phyloP scores from a whole-genome alignment of 208 protist genomes.

The Leishmania tropica region DNA sequence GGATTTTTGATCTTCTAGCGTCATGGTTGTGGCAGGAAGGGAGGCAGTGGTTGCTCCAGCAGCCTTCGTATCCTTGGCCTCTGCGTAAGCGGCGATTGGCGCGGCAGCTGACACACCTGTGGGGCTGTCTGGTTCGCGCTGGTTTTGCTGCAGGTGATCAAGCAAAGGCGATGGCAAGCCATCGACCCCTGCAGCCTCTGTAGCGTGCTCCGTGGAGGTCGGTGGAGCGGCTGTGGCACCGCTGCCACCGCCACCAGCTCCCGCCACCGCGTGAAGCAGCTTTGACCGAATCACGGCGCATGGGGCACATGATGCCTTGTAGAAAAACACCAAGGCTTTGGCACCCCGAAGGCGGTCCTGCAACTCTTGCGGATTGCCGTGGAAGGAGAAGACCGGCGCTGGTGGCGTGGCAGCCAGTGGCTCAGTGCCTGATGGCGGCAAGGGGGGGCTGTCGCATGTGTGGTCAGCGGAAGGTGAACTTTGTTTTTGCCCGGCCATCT shows the following conservation, averaged over 20 bases:
- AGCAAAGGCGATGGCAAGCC: not conserved
- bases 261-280: constrained; percentile 42
- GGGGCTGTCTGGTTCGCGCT: not conserved
- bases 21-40: constrained; percentile 12
- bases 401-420: not conserved
- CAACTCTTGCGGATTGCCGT: constrained; percentile 50
- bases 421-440: not conserved
- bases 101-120: not conserved
- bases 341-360: constrained; percentile 36
- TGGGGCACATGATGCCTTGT: constrained; percentile 66
- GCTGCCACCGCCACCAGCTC: constrained; percentile 1
- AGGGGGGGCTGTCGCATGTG: not conserved
- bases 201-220: not conserved
- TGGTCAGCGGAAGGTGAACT: not conserved
- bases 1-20: constrained; percentile 20
- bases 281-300: constrained; percentile 56
- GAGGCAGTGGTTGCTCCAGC: not conserved
- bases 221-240: not conserved
- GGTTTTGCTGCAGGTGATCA: not conserved
- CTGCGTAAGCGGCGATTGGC: not conserved
- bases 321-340: constrained; percentile 78
- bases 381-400: constrained; percentile 45
- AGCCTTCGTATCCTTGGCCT: not conserved
- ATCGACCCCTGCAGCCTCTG: not conserved
- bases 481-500: not conserved